Evolutionary conservation across 371 early-diverging fungal species (phyloP), one percentile per base, ranked within the genome.

Genomic region (Zopfochytrium polystomum): DNA sequence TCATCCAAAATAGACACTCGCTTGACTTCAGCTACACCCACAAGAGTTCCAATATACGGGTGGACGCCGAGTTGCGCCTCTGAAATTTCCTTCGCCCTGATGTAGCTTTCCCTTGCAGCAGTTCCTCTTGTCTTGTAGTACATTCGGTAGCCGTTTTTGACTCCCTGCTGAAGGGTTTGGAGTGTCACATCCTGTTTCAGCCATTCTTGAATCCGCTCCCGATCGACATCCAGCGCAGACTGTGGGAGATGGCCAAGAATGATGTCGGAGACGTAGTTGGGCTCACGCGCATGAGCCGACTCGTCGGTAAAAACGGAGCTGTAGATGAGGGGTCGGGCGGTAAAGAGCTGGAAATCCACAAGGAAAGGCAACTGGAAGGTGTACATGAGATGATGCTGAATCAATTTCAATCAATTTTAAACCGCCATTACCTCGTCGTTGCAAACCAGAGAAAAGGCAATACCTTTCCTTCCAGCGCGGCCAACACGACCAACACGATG

Each of bases 401-500:
- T n/a, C n/a, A n/a, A n/a, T n/a, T n/a, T n/a, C n/a, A n/a, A n/a
- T n/a, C 31, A 52, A 22, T 18, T n/a, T n/a, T 26, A n/a, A n/a
- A n/a, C n/a, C 0, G 11, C 32, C 20, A 5, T 34, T 25, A 71
- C 53, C 65, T 98, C 99, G 20, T 96, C 94, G 9, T 82, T 67
- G 0, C 94, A 82, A 0, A 96, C 84, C 44, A 99, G 74, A 2
- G 92, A 92, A 66, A 88, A 95, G 0, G 96, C 94, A 85, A 86
- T 87, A 49, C 99, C 99, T 50, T 84, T 82, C 59, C 90, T 84
- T 58, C 98, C 98, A 2, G 96, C 96, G 80, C 98, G 89, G 11
- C 95, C 98, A 32, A 91, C 91, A 81, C 99, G 88, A 61, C 99
- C 99, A 13, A 96, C 96, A 67, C 99, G 87, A 82, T 99, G 99